Evolutionary conservation across 2,329 filamentous ascomycete genomes (phyloP), one percentile per base, ranked within the genome.

Genomic region (Thielaviopsis ethacetica): DNA sequence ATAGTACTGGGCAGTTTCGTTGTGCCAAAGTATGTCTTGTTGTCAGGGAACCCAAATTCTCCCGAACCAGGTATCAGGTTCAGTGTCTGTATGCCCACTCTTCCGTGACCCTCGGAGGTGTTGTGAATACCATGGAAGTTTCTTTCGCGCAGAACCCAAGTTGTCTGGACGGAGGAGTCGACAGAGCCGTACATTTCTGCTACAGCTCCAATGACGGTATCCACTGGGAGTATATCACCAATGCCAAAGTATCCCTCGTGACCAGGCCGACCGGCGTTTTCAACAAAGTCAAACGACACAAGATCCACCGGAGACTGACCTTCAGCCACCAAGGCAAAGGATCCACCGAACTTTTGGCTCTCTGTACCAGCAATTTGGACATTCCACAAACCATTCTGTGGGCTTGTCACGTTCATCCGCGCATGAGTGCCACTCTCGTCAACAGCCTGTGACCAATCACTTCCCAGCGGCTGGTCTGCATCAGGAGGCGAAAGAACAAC

Each of bases 241-340:
- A 63, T 52, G 21, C 50, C 55, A 53, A 63, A 63, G 58, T 61
- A 63, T 3, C 62, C 62, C 13, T 62, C 57, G 21, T 63, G 61
- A 6, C 58, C 61, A 13, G 34, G 19, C 13, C 60, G 41, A n/a
- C 62, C 62, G 13, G 54, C 56, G 9, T 52, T 58, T 26, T 62
- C 56, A 49, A 61, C 61, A 57, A 63, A 57, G 2, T 54, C 54
- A 60, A 62, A 60, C 22, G 53, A 58, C 1, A 57, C 58, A 17
- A 63, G 58, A 17, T 60, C 50, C 17, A 63, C 24, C 1, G 58
- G 47, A 1, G 61, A 59, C 22, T 60, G 53, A 17, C 57, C 59
- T 47, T 59, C 58, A 24, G 56, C 58, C 41, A 55, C 57, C 15
- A 62, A 17, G 19, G 60, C 54, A 60, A 60, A 62, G 1, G n/a